Base-by-base conservation (phyloP, 306 rosid genomes). In the Chamaecrista fasciculata region DNA sequence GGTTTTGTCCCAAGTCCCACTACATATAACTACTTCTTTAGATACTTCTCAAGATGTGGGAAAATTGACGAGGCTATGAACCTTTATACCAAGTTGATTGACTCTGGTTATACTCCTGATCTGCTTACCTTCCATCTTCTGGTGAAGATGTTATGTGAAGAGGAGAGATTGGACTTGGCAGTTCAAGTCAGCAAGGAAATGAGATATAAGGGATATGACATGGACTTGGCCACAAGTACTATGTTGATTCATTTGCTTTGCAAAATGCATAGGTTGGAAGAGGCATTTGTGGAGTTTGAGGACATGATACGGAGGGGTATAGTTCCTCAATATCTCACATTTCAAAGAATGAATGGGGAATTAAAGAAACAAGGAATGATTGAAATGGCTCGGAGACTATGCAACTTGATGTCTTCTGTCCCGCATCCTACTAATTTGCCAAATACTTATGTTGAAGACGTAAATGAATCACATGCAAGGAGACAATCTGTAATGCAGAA, bases 51-150 rank as follows among this genome's bases (percentile, higher is more conserved):
- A 16, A 85, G 85, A 78, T 75, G 74, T 52, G 84, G 89, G 52
- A 90, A 88, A 86, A 51, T 94, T 76, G 95, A 90, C 69, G 98
- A 88, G 81, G 90, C 90, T 25, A 88, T 94, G 92, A 86, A 86
- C 72, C 83, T 90, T 31, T 94, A 90, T 78, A 74, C 86, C 76
- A 94, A 90, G 82, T 75, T 94, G 95, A 82, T 85, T 64, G 89
- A 82, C 70, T 88, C 96, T 33, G 98, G 97, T 66, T 60, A 94
- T 79, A 48, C 78, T 58, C 97, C 89, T 0, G 89, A 94, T 78
- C 85, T 84, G 39, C 84, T 91, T 52, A 85, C 97, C 21, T 94
- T 85, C 80, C 92, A 94, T 76, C 95, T 94, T 76, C 61, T 94
- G 80, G 43, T 94, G 86, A 94, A 90, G 80, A 90, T 90, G 96